These are phyloP conservation scores for Miscanthus lutarioriparius DNA, from an alignment of 176 grass and related monocot species.

Conservation along the genomic window DNA sequence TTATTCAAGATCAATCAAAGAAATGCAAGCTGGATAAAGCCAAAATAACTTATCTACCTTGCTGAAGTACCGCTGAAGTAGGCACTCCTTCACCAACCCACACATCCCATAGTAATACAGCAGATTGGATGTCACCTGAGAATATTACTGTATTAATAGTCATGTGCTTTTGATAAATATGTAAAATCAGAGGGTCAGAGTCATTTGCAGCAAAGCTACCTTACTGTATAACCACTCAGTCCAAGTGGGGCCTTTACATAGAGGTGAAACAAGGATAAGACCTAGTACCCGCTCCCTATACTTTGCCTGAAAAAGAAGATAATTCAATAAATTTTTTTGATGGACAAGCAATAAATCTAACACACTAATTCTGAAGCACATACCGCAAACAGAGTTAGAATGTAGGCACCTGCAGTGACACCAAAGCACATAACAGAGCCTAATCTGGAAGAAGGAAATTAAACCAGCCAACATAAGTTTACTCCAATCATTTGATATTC, in stretches of 20 bases:
- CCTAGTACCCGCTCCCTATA: conserved; percentile 91
- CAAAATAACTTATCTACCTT: conserved; percentile 55
- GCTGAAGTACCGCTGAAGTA: conserved; percentile 95
- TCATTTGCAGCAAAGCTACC: conserved; percentile 46
- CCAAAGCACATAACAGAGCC: conserved; percentile 99
- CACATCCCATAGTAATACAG: conserved; percentile 99
- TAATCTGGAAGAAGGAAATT: conserved; percentile 70
- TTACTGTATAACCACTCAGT: conserved; percentile 95
- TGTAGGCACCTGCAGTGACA: conserved; percentile 90
- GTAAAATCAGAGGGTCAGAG: not conserved
- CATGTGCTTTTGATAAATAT: not conserved
- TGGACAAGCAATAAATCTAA: not conserved
- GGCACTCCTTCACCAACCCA: conserved; percentile 78
- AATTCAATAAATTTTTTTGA: conserved; percentile 8
- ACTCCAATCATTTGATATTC: not conserved
- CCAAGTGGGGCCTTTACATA: conserved; percentile 91
- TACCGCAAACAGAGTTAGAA: conserved; percentile 97
- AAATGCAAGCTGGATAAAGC: conserved; percentile 19
- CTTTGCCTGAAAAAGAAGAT: conserved; percentile 64
- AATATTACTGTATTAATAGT: conserved; percentile 24
- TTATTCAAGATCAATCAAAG: conserved; percentile 19
- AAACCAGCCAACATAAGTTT: conserved; percentile 32
- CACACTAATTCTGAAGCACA: conserved; percentile 32
- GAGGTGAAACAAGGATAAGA: conserved; percentile 89
- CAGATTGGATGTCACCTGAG: conserved; percentile 87